phyloP scores from a whole-genome alignment of 495 filamentous ascomycete genomes.

The Aspergillus funiculosus region DNA sequence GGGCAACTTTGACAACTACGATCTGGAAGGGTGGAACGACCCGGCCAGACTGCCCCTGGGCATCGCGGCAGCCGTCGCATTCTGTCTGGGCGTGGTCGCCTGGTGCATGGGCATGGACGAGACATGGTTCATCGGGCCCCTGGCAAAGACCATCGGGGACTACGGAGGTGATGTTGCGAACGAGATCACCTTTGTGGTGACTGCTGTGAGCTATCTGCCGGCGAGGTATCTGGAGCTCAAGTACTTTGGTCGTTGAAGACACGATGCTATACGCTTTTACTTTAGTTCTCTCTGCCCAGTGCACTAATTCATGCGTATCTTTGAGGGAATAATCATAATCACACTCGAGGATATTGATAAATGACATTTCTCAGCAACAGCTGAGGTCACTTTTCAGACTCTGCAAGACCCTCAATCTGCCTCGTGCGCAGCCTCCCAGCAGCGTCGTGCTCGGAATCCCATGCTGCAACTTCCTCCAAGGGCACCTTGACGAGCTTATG shows the following conservation, averaged over 20 bases:
- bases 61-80: not conserved
- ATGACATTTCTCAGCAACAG: no score
- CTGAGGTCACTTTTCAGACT: no score
- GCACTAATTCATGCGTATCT: no score
- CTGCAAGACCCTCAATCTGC: no score
- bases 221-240: slow-evolving; percentile 34
- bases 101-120: slow-evolving; percentile 9
- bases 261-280: no score
- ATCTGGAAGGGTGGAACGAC: slow-evolving; percentile 8
- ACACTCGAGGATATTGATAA: no score
- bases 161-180: slow-evolving; percentile 53
- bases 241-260: slow-evolving; percentile 3
- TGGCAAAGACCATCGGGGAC: slow-evolving; percentile 42
- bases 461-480: slow-evolving; percentile 37
- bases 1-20: slow-evolving; percentile 4
- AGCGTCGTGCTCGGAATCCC: slow-evolving; percentile 55
- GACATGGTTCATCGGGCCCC: slow-evolving; percentile 35
- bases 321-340: no score
- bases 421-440: slow-evolving; percentile 27
- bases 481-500: slow-evolving; percentile 54
- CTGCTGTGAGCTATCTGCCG: slow-evolving; percentile 34
- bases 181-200: slow-evolving; percentile 47
- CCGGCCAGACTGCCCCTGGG: slow-evolving; percentile 6
- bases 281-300: no score
- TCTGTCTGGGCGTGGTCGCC: not conserved